Evolutionary conservation across 805 yeast genomes (phyloP), one percentile per base, ranked within the genome.

Genomic region (Candida tallmaniae): DNA sequence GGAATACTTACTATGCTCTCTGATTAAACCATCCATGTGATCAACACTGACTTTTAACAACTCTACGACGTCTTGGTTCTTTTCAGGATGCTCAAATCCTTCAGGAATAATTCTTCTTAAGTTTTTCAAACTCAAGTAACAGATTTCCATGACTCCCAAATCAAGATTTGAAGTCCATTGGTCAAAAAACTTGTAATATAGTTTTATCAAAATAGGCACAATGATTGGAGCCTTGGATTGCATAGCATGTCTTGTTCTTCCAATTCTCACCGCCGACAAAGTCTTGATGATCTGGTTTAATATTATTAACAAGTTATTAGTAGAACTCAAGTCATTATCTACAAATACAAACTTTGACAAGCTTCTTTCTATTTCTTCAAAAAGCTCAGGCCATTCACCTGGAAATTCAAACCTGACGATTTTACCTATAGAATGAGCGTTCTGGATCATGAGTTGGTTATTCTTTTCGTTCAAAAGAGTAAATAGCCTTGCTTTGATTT

Each of bases 321-420:
- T 58, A 26, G 76, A 69, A 4, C 78, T 63, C 26, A 77, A 55
- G 41, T 77, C 72, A 17, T 60, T 64, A 23, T 51, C 41, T 28
- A 59, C 56, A 18, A 62, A 56, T 10, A 68, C 65, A 12, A 69
- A 68, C 9, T 64, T 57, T 37, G 65, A 75, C 31, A 82, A 48
- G 14, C 66, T 47, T 3, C 48, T 48, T 29, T 74, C 68, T 1
- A 82, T 41, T 10, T 79, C 80, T 37, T 83, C 89, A 50, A 93
- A 83, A 13, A 93, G 52, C 2, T 71, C 57, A 0, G 94, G 88
- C 97, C 97, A 93, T 29, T 81, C 88, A 2, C 62, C 56, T 0
- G 97, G 97, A 52, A 85, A 93, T 48, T 93, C 98, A 37, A 77
- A 66, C 32, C 97, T 62, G 17, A 84, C 82, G 18, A 93, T 83